Conservation (phyloP, 345 rosid genomes). For the Excoecaria agallocha region DNA sequence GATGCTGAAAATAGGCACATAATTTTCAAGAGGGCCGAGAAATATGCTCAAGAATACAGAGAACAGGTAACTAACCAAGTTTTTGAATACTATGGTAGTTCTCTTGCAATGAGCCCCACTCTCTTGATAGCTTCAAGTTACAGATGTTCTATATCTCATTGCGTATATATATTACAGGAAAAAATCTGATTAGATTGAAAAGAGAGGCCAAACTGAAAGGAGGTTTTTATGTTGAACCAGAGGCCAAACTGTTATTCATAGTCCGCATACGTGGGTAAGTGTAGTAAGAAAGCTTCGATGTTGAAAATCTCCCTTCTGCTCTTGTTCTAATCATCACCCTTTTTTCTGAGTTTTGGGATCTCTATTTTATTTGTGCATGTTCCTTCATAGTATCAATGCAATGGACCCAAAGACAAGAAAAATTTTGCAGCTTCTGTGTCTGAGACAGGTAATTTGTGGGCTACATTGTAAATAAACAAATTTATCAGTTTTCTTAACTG, state of each 20-base stretch:
- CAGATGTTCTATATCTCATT: background rate
- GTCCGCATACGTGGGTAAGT: slow-evolving; percentile 51
- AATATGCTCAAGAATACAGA: slow-evolving; percentile 55
- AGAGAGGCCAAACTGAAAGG: slow-evolving; percentile 86
- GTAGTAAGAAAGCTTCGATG: background rate
- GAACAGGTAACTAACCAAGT: slow-evolving; percentile 38
- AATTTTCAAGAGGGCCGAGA: slow-evolving; percentile 54
- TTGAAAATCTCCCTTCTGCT: background rate
- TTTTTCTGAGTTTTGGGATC: background rate
- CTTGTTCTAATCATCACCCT: too few relatives aligned
- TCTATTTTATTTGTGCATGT: background rate
- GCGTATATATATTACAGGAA: slow-evolving; percentile 33
- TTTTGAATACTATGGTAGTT: background rate
- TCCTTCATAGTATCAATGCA: slow-evolving; percentile 65
- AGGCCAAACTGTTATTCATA: slow-evolving; percentile 78
- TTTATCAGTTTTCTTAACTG: background rate
- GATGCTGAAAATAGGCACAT: slow-evolving; percentile 53
- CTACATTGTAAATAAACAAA: background rate
- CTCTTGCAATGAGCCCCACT: background rate
- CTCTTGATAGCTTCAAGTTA: background rate
- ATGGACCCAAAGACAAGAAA: slow-evolving; percentile 79
- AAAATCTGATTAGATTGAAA: slow-evolving; percentile 59
- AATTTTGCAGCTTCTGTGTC: slow-evolving; percentile 82
- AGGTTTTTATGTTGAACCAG: slow-evolving; percentile 87
- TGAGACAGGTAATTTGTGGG: slow-evolving; percentile 63